Base-by-base conservation (phyloP, 495 filamentous ascomycete species). In the Tirmania nivea region DNA sequence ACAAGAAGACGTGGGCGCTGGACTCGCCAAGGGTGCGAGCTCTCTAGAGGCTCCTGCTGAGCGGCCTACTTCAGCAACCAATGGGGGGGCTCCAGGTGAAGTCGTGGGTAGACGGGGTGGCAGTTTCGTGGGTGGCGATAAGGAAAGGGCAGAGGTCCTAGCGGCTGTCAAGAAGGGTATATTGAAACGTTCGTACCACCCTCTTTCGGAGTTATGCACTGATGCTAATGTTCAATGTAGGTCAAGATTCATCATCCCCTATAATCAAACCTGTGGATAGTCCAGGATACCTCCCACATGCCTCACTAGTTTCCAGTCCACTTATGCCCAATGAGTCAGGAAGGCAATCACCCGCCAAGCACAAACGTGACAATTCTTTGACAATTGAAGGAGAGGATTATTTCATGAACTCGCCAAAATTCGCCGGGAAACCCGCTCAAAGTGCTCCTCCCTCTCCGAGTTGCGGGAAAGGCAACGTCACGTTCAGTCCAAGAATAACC, bases 131-230 rank as follows among this genome's bases (percentile, higher is more conserved):
- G 89, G 87, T 35, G 83, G 86, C 34, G 90, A 96, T 52, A 79
- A 73, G 63, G 90, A 97, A 63, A 79, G 90, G 51, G 86, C 86
- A 1, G 88, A 94, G 62, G 81, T 94, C 16, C 74, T 95, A 42
- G 84, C 86, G 16, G 81, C 86, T 10, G 80, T 96, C 14, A 83
- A 82, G 58, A 94, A 89, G 66, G 89, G 90, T 16, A 99, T 99
- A 48, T 66, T 99, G 47, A 99, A 99, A 66, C 83, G 88, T 90
- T 74, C 57, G 84, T 73, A 35, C 10, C n/a, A 20, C 37, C 1
- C 55, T 14, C n/a, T 12, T 51, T 0, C 48, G 10, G 1, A 6
- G 11, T 10, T 49, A 25, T 49, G n/a, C 25, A 39, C 25, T 53
- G 8, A 48, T 31, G 42, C 42, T 47, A 42, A 57, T 31, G 25